These are phyloP conservation scores for Cucurbita ficifolia DNA, from an alignment of 306 rosid species.

Conservation along the genomic window DNA sequence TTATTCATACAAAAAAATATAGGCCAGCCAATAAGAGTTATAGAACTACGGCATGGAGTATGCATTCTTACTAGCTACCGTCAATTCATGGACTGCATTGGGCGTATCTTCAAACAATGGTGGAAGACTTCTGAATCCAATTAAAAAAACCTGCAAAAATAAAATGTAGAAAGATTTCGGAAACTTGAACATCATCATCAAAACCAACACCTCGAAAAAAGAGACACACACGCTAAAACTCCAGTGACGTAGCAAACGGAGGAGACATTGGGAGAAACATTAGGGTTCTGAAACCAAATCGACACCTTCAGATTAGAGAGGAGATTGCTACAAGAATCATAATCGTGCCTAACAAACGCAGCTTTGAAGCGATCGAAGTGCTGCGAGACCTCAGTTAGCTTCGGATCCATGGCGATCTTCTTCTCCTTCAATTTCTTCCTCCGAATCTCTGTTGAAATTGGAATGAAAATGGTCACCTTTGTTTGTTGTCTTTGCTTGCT, in stretches of 20 bases:
- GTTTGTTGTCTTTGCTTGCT: conserved; percentile 4
- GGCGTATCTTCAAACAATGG: conserved; percentile 76
- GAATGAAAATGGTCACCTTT: neutral
- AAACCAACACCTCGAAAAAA: neutral
- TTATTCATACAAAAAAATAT: neutral
- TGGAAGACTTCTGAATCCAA: conserved; percentile 79
- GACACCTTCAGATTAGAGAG: conserved; percentile 77
- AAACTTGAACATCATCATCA: neutral
- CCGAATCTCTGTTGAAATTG: neutral
- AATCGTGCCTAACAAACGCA: conserved; percentile 48
- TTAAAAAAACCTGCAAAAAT: conserved; percentile 47
- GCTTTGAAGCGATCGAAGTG: conserved; percentile 75
- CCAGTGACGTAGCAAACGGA: neutral
- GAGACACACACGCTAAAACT: neutral
- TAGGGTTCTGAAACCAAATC: conserved; percentile 20
- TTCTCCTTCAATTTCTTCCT: neutral
- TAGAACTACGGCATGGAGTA: neutral
- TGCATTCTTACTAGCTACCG: conserved; percentile 62
- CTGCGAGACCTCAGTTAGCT: conserved; percentile 60
- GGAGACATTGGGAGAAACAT: neutral
- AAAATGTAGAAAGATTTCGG: neutral
- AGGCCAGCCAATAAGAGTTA: neutral
- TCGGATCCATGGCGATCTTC: conserved; percentile 50
- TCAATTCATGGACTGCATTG: conserved; percentile 56
- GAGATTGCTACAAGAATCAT: conserved; percentile 21